Conservation (phyloP, 768 basidiomycete species). For the Mycena maculata region DNA sequence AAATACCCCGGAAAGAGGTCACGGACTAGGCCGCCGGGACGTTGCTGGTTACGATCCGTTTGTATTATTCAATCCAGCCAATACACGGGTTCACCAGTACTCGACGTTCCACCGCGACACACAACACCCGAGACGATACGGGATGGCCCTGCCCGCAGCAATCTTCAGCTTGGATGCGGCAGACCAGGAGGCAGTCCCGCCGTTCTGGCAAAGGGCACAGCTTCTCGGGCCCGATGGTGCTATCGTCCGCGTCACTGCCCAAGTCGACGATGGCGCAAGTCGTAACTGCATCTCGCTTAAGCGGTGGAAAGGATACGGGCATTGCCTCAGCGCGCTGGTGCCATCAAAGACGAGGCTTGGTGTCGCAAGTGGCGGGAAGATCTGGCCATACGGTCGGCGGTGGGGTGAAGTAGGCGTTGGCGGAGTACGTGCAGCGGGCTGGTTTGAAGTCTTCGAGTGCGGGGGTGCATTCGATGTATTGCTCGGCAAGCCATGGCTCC, state of each 20-base stretch:
- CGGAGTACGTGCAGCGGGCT: background rate
- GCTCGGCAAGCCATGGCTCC: conserved; percentile 27
- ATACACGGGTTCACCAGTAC: conserved; percentile 25
- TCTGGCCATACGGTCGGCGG: conserved; percentile 20
- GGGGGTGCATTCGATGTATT: conserved; percentile 15
- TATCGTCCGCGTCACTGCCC: conserved; percentile 4
- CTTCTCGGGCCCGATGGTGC: conserved; percentile 1
- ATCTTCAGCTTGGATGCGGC: conserved; percentile 1
- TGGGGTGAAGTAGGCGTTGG: conserved; percentile 17
- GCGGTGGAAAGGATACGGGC: conserved; percentile 17
- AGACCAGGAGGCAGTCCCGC: background rate
- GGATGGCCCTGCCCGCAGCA: background rate
- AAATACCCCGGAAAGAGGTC: conserved; percentile 20
- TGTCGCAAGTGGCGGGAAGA: background rate
- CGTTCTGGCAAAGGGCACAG: conserved; percentile 16
- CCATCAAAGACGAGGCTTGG: conserved; percentile 11
- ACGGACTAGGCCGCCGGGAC: conserved; percentile 9
- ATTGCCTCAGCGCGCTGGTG: background rate
- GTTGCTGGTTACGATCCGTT: conserved; percentile 12
- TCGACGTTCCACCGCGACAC: too few relatives aligned
- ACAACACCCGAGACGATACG: too few relatives aligned
- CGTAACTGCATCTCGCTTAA: conserved; percentile 19
- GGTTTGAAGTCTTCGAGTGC: conserved; percentile 25
- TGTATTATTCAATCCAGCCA: conserved; percentile 21
- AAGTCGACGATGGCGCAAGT: conserved; percentile 13